A percentile compares a stretch with the other conserved stretches of the same genome.
Evolutionary conservation across 352 stramenopile species (phyloP).

Genomic region (Halophytophthora batemanensis): DNA sequence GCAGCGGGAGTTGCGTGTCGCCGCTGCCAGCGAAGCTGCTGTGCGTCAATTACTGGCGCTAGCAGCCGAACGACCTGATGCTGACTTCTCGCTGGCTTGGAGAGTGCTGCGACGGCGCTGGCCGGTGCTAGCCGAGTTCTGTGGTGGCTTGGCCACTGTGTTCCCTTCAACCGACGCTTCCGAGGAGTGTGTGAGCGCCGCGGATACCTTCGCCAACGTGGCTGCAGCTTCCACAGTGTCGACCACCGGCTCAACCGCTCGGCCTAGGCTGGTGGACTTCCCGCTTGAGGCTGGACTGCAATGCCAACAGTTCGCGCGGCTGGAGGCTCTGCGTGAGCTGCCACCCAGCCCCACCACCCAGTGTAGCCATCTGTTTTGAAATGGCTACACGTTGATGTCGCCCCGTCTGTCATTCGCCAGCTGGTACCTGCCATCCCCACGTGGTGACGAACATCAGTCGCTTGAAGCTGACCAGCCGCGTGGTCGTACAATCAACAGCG

Average conservation of each 20-base stretch:
- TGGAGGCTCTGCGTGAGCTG: constrained; percentile 6
- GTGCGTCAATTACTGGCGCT: constrained; percentile 14
- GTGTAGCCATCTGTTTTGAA: too few relatives aligned
- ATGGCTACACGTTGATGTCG: too few relatives aligned
- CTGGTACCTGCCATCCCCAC: too few relatives aligned
- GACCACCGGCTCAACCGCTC: background rate
- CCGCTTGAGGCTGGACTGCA: constrained; percentile 17
- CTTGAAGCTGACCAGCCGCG: too few relatives aligned
- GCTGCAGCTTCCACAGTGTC: background rate
- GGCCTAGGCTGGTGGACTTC: constrained; percentile 4
- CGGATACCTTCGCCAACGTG: background rate
- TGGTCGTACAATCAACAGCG: too few relatives aligned
- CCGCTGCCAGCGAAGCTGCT: constrained; percentile 12
- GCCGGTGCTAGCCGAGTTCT: constrained; percentile 16
- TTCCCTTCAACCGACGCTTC: constrained; percentile 7
- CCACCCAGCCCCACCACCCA: too few relatives aligned
- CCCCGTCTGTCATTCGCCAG: too few relatives aligned
- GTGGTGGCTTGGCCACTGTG: constrained; percentile 18
- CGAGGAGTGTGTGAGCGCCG: background rate
- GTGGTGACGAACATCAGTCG: too few relatives aligned
- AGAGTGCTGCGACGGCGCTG: constrained; percentile 11
- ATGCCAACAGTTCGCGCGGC: constrained; percentile 19
- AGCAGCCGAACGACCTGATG: constrained; percentile 3
- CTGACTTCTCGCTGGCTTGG: constrained; percentile 17
- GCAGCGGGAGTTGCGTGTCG: constrained; percentile 17